Evolutionary conservation across 805 yeast species (phyloP).

Genomic region (Nakazawaea laoshanensis): DNA sequence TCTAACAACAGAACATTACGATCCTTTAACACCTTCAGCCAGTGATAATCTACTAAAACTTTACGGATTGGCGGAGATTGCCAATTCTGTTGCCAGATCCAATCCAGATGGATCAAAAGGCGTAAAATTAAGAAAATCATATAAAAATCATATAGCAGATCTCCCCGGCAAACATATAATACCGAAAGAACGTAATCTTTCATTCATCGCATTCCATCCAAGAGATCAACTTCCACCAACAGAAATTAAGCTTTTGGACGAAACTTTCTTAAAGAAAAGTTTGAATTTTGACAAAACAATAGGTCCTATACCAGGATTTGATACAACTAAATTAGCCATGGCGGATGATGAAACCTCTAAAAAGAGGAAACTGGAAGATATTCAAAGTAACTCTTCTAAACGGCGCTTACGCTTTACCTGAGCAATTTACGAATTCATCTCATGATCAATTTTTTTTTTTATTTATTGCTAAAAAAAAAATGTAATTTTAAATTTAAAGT

Average conservation of each 20-base stretch:
- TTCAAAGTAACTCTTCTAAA: too few species aligned
- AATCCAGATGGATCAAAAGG: conserved; percentile 88
- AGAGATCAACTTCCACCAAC: conserved; percentile 32
- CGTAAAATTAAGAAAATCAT: conserved; percentile 86
- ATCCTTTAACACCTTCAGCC: conserved; percentile 58
- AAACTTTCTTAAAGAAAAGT: conserved; percentile 36
- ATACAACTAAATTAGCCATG: conserved; percentile 56
- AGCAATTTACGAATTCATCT: too few species aligned
- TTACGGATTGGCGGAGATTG: conserved; percentile 60
- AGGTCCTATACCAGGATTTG: conserved; percentile 63
- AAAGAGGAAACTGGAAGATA: conserved; percentile 11
- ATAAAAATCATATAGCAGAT: conserved; percentile 86
- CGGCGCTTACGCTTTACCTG: too few species aligned
- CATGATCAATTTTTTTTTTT: too few species aligned
- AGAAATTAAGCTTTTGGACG: conserved; percentile 40
- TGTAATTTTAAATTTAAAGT: too few species aligned
- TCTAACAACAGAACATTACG: conserved; percentile 20
- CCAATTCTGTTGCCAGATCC: conserved; percentile 76
- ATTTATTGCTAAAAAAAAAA: too few species aligned
- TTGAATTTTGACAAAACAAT: conserved; percentile 53
- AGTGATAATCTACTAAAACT: conserved; percentile 58
- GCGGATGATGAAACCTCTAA: conserved; percentile 28
- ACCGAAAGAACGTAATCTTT: conserved; percentile 36
- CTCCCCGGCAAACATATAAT: conserved; percentile 72
- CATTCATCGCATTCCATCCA: conserved; percentile 29